Evolutionary conservation across 371 early-diverging fungal species (phyloP).

Genomic region (Nematocida sp.): DNA sequence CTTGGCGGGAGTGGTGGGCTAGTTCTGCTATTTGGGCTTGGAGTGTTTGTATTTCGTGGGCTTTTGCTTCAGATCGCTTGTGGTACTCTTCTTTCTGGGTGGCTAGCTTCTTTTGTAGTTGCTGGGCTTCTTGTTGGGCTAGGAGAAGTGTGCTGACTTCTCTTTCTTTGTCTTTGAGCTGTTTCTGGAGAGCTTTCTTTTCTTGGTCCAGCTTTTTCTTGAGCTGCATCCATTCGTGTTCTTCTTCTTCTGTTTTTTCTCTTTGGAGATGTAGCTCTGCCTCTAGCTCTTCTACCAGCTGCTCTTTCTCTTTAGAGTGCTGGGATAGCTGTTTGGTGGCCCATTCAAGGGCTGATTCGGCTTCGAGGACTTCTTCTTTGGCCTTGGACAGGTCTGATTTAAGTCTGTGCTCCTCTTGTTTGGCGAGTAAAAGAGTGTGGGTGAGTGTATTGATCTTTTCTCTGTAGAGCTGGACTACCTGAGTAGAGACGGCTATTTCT

Average conservation of each 20-base stretch:
- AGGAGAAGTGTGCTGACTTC: not conserved
- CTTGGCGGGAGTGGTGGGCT: not conserved
- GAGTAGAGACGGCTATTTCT: not conserved
- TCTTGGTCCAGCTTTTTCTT: slow-evolving; percentile 1
- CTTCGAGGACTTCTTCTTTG: not conserved
- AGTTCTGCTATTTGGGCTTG: not conserved
- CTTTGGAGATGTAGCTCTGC: slow-evolving; percentile 26
- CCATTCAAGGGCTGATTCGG: not conserved
- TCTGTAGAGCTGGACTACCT: slow-evolving; percentile 1
- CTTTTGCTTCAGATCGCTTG: not conserved
- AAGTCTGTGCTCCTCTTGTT: not conserved
- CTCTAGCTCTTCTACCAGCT: slow-evolving; percentile 22
- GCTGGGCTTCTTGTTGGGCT: not conserved
- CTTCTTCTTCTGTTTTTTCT: slow-evolving; percentile 28
- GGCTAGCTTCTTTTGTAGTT: not conserved
- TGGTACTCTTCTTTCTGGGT: not conserved
- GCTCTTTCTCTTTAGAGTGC: slow-evolving; percentile 14
- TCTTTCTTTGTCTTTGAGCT: slow-evolving; percentile 33
- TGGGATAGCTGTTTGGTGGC: not conserved
- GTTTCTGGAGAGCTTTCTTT: slow-evolving; percentile 39
- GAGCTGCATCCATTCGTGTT: slow-evolving; percentile 2
- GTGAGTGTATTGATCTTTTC: slow-evolving; percentile 31
- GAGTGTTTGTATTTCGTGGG: no score
- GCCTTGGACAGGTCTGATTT: not conserved
- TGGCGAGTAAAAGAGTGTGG: not conserved